A percentile compares a stretch with the other conserved stretches of the same genome.
Evolutionary conservation across 2,329 filamentous ascomycete species (phyloP).

Genomic region (Alternaria consortialis): DNA sequence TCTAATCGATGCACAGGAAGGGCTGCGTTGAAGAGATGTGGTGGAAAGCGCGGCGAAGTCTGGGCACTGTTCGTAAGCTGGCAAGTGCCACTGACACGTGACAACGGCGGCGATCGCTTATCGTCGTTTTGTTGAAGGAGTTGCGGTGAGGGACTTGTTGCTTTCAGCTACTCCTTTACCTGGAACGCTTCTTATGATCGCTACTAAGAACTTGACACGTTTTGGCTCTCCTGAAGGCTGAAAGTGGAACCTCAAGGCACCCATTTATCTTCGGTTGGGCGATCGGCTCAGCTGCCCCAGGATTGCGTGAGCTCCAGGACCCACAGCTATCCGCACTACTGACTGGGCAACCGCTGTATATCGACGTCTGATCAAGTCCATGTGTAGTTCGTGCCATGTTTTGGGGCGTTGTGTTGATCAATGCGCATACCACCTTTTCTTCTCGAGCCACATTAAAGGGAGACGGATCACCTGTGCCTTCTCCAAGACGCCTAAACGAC

Average conservation of each 20-base stretch:
- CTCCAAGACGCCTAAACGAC: neutral
- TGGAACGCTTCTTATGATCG: conserved; percentile 26
- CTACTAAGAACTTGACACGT: conserved; percentile 43
- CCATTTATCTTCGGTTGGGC: conserved; percentile 29
- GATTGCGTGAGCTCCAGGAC: conserved; percentile 33
- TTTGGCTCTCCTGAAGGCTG: conserved; percentile 30
- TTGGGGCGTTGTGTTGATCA: neutral
- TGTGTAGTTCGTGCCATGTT: neutral
- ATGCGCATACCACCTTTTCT: neutral
- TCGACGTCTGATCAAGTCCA: conserved; percentile 2
- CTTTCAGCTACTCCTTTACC: conserved; percentile 7
- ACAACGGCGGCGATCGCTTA: conserved; percentile 35
- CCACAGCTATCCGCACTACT: conserved; percentile 30
- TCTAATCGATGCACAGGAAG: conserved; percentile 53
- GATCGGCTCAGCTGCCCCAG: conserved; percentile 36
- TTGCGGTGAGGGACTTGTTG: conserved; percentile 28
- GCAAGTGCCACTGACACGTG: conserved; percentile 44
- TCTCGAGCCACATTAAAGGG: neutral
- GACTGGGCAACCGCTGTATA: conserved; percentile 1
- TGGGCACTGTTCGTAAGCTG: conserved; percentile 39
- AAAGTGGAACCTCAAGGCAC: conserved; percentile 39
- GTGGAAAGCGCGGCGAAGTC: conserved; percentile 37
- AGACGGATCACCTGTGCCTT: neutral
- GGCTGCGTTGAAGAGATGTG: conserved; percentile 51
- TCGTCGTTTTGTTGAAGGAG: conserved; percentile 23